Conservation (phyloP, 225 moss, liverwort and hornwort genomes). For the Polytrichum commune region DNA sequence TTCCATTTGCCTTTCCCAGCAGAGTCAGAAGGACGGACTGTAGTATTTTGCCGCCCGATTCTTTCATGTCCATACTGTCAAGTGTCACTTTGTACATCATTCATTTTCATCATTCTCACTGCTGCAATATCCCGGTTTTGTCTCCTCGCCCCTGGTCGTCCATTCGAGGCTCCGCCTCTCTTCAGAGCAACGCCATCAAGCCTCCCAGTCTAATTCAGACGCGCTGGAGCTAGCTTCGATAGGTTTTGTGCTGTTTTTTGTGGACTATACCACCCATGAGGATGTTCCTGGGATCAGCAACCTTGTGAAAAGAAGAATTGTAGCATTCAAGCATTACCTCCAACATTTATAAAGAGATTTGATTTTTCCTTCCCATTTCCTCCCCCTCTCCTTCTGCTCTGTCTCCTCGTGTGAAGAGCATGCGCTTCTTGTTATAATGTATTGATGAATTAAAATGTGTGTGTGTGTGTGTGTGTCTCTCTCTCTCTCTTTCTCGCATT, state of each 20-base stretch:
- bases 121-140: not conserved
- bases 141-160: constrained; percentile 17
- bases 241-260: constrained; percentile 52
- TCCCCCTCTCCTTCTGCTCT: not conserved
- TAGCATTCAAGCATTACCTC: not conserved
- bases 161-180: constrained; percentile 24
- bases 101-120: not conserved
- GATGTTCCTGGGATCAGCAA: constrained; percentile 13
- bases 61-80: too few relatives aligned
- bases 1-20: not conserved
- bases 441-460: too few relatives aligned
- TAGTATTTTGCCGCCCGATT: too few relatives aligned
- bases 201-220: constrained; percentile 3
- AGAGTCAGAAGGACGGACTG: too few relatives aligned
- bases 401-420: not conserved
- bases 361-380: not conserved
- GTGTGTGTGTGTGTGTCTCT: too few relatives aligned
- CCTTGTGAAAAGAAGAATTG: not conserved
- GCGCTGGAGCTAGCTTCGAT: not conserved
- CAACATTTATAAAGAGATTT: constrained; percentile 1
- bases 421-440: too few relatives aligned
- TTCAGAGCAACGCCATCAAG: constrained; percentile 30
- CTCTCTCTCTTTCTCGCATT: too few relatives aligned
- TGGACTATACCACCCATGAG: constrained; percentile 24
- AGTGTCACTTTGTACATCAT: too few relatives aligned